Evolutionary conservation across 805 yeast species (phyloP).

Genomic region (Saccharomycopsis amapae): DNA sequence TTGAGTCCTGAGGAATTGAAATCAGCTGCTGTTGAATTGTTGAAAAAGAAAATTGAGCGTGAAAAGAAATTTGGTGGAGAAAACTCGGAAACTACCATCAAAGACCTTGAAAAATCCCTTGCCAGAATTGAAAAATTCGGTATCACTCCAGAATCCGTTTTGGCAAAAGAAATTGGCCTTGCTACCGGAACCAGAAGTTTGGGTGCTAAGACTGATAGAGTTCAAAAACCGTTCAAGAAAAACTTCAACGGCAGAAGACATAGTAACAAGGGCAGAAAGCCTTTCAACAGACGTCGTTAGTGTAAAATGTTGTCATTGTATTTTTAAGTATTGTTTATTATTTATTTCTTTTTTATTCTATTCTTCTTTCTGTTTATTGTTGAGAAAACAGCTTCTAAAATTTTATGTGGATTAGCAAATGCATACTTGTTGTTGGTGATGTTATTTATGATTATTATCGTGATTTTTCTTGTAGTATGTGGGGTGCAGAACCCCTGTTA

Average conservation of each 20-base stretch:
- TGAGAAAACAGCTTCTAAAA: too few species aligned
- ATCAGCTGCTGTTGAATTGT: slow-evolving; percentile 56
- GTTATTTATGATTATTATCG: too few species aligned
- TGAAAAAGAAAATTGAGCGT: slow-evolving; percentile 61
- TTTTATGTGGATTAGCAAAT: too few species aligned
- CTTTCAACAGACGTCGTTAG: background rate
- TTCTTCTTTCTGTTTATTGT: too few species aligned
- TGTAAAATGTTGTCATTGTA: background rate
- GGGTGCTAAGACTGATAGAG: slow-evolving; percentile 1
- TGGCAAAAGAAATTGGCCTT: slow-evolving; percentile 62
- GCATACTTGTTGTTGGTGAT: too few species aligned
- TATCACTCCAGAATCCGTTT: slow-evolving; percentile 54
- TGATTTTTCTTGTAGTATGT: too few species aligned
- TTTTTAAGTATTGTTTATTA: background rate
- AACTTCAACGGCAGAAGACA: background rate
- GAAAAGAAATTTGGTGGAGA: slow-evolving; percentile 75
- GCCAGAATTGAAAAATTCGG: slow-evolving; percentile 81
- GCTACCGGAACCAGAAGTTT: slow-evolving; percentile 26
- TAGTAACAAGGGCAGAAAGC: background rate
- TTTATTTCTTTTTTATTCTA: background rate
- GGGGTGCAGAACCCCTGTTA: too few species aligned
- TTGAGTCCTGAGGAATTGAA: slow-evolving; percentile 66
- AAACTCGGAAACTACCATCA: slow-evolving; percentile 35
- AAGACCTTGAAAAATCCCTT: slow-evolving; percentile 52
- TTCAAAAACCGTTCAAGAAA: slow-evolving; percentile 3